Conservation (phyloP, 164 flowering plant genomes). For the Vitis vinifera region DNA sequence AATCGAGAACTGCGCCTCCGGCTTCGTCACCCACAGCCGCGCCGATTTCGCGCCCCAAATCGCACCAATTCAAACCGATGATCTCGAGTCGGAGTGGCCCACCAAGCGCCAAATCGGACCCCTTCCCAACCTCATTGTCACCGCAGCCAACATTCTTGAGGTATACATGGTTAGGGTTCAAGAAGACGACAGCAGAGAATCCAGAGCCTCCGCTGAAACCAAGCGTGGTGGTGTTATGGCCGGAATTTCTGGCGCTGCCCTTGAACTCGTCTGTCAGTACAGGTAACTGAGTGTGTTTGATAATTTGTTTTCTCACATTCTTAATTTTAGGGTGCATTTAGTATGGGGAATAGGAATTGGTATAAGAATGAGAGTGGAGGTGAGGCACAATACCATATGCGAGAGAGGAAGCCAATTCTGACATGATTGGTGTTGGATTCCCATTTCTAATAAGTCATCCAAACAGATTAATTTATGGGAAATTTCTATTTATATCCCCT, state of each 20-base stretch:
- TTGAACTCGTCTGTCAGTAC: slow-evolving; percentile 94
- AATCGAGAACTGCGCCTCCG: slow-evolving; percentile 86
- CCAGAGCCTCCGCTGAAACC: slow-evolving; percentile 31
- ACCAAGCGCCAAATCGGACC: slow-evolving; percentile 57
- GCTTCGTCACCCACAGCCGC: slow-evolving; percentile 73
- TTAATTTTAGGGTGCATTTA: no score
- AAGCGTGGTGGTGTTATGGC: slow-evolving; percentile 78
- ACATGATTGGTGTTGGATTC: no score
- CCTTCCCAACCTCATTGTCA: slow-evolving; percentile 76
- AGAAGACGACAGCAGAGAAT: slow-evolving; percentile 46
- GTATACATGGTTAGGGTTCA: slow-evolving; percentile 69
- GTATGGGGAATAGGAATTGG: no score
- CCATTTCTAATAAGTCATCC: no score
- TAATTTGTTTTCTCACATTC: no score
- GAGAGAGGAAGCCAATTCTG: no score
- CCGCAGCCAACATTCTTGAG: slow-evolving; percentile 82
- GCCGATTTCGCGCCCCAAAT: slow-evolving; percentile 50
- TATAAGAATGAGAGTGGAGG: no score
- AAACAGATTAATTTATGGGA: no score
- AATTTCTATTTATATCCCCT: no score
- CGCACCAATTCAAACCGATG: slow-evolving; percentile 52
- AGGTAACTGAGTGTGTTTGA: slow-evolving; percentile 30
- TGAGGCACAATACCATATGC: no score
- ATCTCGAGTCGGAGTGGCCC: slow-evolving; percentile 70
- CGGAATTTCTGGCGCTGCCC: slow-evolving; percentile 76